phyloP scores from a whole-genome alignment of 1,139 yeast genomes.

The Saccharomyces hybrid region DNA sequence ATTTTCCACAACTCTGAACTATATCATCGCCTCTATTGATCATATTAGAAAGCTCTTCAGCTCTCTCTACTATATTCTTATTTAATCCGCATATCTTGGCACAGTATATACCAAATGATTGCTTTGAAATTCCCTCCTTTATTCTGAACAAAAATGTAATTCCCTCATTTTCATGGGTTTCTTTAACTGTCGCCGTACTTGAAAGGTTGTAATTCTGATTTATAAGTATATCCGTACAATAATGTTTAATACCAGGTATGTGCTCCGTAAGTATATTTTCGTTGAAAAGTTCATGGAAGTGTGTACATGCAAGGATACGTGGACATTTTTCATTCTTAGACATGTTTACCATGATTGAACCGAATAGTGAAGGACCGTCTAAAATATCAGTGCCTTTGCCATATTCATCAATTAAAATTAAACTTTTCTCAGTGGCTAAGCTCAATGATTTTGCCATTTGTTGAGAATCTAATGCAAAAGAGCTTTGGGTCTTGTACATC shows the following conservation, averaged over 20 bases:
- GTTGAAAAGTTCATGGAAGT: conserved; percentile 38
- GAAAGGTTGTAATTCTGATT: background rate
- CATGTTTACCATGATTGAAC: conserved; percentile 33
- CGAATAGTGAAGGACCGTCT: conserved; percentile 42
- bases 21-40: conserved; percentile 19
- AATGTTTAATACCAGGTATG: conserved; percentile 18
- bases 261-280: conserved; percentile 16
- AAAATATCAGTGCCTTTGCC: conserved; percentile 44
- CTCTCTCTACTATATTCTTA: conserved; percentile 27
- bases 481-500: conserved; percentile 37
- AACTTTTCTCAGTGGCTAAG: conserved; percentile 34
- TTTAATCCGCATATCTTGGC: conserved; percentile 36
- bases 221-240: conserved; percentile 3
- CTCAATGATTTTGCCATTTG: conserved; percentile 39
- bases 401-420: conserved; percentile 43
- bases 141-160: conserved; percentile 34
- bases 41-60: conserved; percentile 22
- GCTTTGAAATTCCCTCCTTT: conserved; percentile 29
- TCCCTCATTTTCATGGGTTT: conserved; percentile 9
- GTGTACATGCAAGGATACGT: conserved; percentile 37
- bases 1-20: conserved; percentile 14
- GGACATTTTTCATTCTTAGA: conserved; percentile 23
- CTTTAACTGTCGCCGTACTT: background rate
- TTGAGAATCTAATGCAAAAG: conserved; percentile 41
- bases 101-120: conserved; percentile 38